phyloP scores from a whole-genome alignment of 2,329 filamentous ascomycete genomes.

The Fusarium goolgardi region DNA sequence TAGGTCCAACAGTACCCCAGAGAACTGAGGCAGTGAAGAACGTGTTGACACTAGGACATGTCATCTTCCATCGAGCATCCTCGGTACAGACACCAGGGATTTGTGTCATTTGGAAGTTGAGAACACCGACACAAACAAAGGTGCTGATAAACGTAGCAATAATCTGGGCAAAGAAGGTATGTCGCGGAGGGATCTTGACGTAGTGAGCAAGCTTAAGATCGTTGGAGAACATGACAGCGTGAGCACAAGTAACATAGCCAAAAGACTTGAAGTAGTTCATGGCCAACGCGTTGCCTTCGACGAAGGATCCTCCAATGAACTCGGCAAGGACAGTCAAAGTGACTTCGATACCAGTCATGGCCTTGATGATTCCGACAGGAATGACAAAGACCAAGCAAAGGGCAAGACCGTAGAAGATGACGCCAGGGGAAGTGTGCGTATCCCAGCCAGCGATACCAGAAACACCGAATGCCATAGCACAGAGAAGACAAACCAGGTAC shows the following conservation, averaged over 20 bases:
- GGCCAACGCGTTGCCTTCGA: constrained; percentile 62
- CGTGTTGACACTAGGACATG: constrained; percentile 64
- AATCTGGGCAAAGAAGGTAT: constrained; percentile 70
- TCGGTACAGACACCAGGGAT: constrained; percentile 63
- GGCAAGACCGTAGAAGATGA: constrained; percentile 63
- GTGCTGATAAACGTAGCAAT: constrained; percentile 66
- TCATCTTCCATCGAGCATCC: constrained; percentile 61
- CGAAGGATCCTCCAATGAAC: constrained; percentile 64
- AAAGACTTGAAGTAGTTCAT: constrained; percentile 68
- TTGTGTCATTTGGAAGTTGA: constrained; percentile 62
- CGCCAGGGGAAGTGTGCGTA: constrained; percentile 63
- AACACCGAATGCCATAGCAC: constrained; percentile 60
- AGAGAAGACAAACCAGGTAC: constrained; percentile 58
- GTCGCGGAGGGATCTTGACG: constrained; percentile 70
- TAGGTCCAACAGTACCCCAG: constrained; percentile 66
- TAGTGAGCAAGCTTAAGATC: constrained; percentile 65
- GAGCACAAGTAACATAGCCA: constrained; percentile 62
- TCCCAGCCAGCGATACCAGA: constrained; percentile 61
- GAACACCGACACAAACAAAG: constrained; percentile 61
- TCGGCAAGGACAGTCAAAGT: constrained; percentile 65
- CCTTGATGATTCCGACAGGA: constrained; percentile 64
- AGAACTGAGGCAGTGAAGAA: constrained; percentile 68
- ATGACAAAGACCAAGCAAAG: constrained; percentile 64
- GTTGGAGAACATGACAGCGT: constrained; percentile 63
- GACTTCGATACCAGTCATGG: constrained; percentile 65